Base-by-base conservation (phyloP, 2,329 filamentous ascomycete genomes). In the Fusarium praegraminearum region DNA sequence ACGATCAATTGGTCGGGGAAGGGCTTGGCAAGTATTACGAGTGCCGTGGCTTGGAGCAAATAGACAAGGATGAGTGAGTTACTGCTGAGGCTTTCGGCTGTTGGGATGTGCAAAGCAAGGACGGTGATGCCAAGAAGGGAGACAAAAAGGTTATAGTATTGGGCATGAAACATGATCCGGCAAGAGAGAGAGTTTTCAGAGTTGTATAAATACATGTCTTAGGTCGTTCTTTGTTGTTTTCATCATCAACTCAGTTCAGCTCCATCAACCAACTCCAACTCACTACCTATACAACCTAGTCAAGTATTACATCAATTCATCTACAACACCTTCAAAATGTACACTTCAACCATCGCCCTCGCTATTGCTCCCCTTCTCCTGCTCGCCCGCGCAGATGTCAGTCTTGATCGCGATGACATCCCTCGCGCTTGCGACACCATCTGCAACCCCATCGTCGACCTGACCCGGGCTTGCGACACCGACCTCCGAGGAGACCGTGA, bases 381-480 rank as follows among this genome's bases (percentile, higher is more conserved):
- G 51, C 57, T 76, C 46, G 78, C 72, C 47, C 72, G 66, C 46
- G 79, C 80, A 47, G 77, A 78, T 57, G 62, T 81, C 43, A 73
- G 72, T 57, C 70, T 81, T 36, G 77, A 80, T 54, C 62, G 70
- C 44, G 75, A 77, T 49, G 76, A 81, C 54, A 70, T 80, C 13
- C 80, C 81, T 10, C 52, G 58, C n/a, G 69, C 66, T 40, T 82
- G 80, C 73, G 65, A 71, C 30, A 62, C 72, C 65, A 79, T 82
- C 70, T 82, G 81, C 67, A 57, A 72, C 24, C 80, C 81, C 45
- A 72, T 82, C 35, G 76, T 73, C 12, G 64, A 77, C 26, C 76
- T 82, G 32, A 78, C 76, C 53, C 73, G 73, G 35, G 73, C 71
- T 40, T 83, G 82, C 65, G 77, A 80, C 26, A 76, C 77, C 36